phyloP scores from a whole-genome alignment of 495 filamentous ascomycete species.

The Aspergillus coremiiformis region DNA sequence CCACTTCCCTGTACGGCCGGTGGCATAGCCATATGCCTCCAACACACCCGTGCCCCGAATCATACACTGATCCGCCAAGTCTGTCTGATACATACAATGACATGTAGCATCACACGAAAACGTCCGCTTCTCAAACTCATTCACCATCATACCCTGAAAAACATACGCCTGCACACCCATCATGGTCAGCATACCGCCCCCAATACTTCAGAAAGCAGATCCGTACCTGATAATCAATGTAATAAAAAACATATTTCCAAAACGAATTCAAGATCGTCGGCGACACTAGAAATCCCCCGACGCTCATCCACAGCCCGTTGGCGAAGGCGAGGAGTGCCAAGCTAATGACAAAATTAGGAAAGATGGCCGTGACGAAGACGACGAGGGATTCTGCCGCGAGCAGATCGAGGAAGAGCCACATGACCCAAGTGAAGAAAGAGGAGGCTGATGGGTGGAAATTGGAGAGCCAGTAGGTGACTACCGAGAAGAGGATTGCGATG shows the following conservation, averaged over 20 bases:
- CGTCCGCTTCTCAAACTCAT: conserved; percentile 59
- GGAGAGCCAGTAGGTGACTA: conserved; percentile 70
- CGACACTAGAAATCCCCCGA: conserved; percentile 71
- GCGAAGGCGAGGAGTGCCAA: conserved; percentile 72
- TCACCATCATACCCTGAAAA: conserved; percentile 88
- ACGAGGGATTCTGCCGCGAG: conserved; percentile 75
- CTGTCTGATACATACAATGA: conserved; percentile 62
- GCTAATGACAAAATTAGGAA: conserved; percentile 70
- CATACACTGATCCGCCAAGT: conserved; percentile 53
- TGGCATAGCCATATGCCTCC: conserved; percentile 57
- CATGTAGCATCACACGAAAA: conserved; percentile 54
- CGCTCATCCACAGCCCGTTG: conserved; percentile 83
- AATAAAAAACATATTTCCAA: conserved; percentile 77
- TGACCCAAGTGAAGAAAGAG: conserved; percentile 71
- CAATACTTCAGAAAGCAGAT: background rate
- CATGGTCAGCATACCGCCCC: background rate
- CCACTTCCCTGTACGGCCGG: conserved; percentile 57
- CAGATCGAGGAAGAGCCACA: conserved; percentile 82
- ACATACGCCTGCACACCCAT: conserved; percentile 50
- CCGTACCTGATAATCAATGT: conserved; percentile 67
- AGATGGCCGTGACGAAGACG: conserved; percentile 61
- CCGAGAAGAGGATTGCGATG: conserved; percentile 64
- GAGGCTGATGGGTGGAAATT: conserved; percentile 60
- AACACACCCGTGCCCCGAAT: conserved; percentile 64
- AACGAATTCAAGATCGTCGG: conserved; percentile 67